phyloP scores from a whole-genome alignment of 805 yeast genomes.

The Saccharomycopsis babjevae region DNA sequence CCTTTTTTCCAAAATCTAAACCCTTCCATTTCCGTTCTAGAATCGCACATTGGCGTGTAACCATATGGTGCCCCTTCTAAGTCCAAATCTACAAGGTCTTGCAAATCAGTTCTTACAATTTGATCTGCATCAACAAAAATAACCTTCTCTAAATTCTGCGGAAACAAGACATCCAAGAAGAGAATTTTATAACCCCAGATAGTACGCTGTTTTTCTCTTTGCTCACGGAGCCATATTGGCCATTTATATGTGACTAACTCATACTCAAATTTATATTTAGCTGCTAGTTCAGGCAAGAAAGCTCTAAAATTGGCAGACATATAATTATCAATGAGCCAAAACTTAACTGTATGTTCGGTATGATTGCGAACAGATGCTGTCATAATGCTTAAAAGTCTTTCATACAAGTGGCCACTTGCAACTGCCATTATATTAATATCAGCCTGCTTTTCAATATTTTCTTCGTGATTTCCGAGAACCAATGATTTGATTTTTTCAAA shows the following conservation, averaged over 20 bases:
- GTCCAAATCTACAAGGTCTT: conserved; percentile 57
- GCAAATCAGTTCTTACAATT: conserved; percentile 64
- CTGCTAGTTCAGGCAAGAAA: conserved; percentile 50
- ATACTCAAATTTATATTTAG: conserved; percentile 51
- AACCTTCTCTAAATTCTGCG: conserved; percentile 61
- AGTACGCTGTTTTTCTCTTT: conserved; percentile 65
- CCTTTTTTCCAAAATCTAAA: conserved; percentile 90
- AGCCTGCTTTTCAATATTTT: conserved; percentile 30
- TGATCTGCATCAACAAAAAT: conserved; percentile 86
- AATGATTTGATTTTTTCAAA: conserved; percentile 12
- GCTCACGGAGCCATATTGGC: conserved; percentile 85
- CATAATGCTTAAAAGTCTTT: conserved; percentile 68
- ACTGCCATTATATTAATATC: conserved; percentile 72
- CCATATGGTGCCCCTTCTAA: conserved; percentile 79
- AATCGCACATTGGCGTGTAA: conserved; percentile 79
- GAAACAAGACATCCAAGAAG: conserved; percentile 80
- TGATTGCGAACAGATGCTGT: conserved; percentile 62
- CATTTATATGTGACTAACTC: conserved; percentile 80
- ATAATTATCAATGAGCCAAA: conserved; percentile 81
- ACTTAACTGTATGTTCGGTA: conserved; percentile 56
- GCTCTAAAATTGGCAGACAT: conserved; percentile 59
- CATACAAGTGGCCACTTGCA: conserved; percentile 76
- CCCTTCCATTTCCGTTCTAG: conserved; percentile 71
- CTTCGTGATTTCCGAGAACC: background rate
- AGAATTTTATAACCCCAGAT: conserved; percentile 85